Evolutionary conservation across 768 basidiomycete genomes (phyloP).

Genomic region (Mycena sanguinolenta): DNA sequence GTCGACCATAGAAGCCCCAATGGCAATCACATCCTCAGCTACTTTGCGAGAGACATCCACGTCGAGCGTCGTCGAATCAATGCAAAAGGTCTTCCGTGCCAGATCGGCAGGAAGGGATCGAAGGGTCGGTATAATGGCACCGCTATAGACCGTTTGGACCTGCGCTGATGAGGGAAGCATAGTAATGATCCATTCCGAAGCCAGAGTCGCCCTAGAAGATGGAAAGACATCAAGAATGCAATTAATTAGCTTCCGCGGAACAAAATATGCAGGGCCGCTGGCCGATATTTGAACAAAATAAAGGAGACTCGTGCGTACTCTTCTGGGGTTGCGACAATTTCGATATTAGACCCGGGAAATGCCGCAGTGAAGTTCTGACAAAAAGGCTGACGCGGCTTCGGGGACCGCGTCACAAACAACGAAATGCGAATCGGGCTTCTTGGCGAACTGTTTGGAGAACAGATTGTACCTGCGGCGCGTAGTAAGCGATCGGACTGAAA

Average conservation of each 20-base stretch:
- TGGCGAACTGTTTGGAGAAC: conserved; percentile 78
- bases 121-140: conserved; percentile 78
- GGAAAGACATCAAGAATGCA: conserved; percentile 9
- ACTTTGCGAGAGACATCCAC: conserved; percentile 80
- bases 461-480: conserved; percentile 69
- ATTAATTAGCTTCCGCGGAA: conserved; percentile 28
- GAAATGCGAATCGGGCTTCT: conserved; percentile 68
- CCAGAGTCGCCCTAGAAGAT: conserved; percentile 67
- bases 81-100: conserved; percentile 68
- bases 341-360: conserved; percentile 72
- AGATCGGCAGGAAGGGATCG: conserved; percentile 57
- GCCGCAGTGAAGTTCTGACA: conserved; percentile 64
- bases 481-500: neutral
- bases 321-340: conserved; percentile 73
- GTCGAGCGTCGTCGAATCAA: conserved; percentile 94
- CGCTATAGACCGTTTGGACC: conserved; percentile 80
- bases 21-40: conserved; percentile 61
- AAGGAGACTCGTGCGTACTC: conserved; percentile 66
- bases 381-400: conserved; percentile 70
- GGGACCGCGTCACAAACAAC: conserved; percentile 84
- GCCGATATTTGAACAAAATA: neutral
- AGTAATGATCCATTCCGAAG: conserved; percentile 80
- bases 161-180: conserved; percentile 96
- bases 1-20: conserved; percentile 86
- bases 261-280: conserved; percentile 12